These are phyloP conservation scores for Schizophyllum commune DNA, from an alignment of 1,284 basidiomycete species.

Conservation along the genomic window DNA sequence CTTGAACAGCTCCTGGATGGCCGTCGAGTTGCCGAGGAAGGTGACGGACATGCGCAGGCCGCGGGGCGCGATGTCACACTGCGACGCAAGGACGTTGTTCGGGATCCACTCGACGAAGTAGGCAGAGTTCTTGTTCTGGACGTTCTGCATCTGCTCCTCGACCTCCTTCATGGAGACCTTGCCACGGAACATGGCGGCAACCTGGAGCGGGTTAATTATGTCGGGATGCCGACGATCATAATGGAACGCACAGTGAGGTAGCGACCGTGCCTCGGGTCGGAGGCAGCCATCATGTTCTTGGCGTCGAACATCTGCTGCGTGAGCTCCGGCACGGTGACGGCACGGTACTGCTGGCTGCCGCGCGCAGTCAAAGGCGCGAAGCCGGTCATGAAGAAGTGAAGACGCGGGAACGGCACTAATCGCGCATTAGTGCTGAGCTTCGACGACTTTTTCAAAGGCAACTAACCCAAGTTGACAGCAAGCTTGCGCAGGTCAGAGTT, in stretches of 20 bases:
- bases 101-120: constrained; percentile 99
- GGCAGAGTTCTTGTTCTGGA: constrained; percentile 94
- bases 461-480: constrained; percentile 95
- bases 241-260: constrained; percentile 72
- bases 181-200: constrained; percentile 97
- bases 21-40: constrained; percentile 96
- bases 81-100: constrained; percentile 94
- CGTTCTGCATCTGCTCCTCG: constrained; percentile 96
- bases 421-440: constrained; percentile 5
- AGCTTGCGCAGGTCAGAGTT: constrained; percentile 97
- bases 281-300: constrained; percentile 98
- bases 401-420: constrained; percentile 91
- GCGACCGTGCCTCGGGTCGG: constrained; percentile 90
- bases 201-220: constrained; percentile 31
- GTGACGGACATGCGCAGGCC: constrained; percentile 95
- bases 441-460: not conserved
- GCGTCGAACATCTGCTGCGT: constrained; percentile 99
- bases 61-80: constrained; percentile 92
- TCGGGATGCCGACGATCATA: not conserved
- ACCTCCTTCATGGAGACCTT: constrained; percentile 99
- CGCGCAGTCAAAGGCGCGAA: constrained; percentile 93
- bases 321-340: constrained; percentile 92
- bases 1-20: constrained; percentile 97
- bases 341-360: constrained; percentile 90
- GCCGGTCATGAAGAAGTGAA: constrained; percentile 99